phyloP scores from a whole-genome alignment of 495 filamentous ascomycete species.

The Penicillium salamii region DNA sequence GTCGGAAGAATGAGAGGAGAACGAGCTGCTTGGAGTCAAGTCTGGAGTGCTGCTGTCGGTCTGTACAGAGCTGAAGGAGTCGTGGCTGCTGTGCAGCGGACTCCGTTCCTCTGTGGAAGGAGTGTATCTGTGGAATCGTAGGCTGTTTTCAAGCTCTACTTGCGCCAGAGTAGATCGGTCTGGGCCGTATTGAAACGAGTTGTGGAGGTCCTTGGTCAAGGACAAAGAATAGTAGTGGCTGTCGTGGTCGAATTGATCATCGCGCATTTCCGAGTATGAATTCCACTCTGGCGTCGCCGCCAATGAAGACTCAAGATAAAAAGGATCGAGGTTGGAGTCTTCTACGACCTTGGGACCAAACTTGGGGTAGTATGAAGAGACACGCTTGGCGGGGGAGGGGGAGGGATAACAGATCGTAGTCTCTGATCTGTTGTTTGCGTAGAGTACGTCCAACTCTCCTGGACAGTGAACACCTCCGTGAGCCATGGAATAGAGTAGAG shows the following conservation, averaged over 20 bases:
- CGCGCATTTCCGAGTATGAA: slow-evolving; percentile 27
- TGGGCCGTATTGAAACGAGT: slow-evolving; percentile 15
- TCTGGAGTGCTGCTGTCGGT: slow-evolving; percentile 37
- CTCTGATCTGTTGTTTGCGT: slow-evolving; percentile 35
- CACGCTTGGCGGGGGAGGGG: slow-evolving; percentile 30
- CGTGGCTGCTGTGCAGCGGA: slow-evolving; percentile 29
- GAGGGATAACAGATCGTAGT: slow-evolving; percentile 33
- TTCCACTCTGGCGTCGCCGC: slow-evolving; percentile 28
- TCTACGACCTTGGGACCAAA: slow-evolving; percentile 29
- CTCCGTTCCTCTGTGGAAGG: slow-evolving; percentile 25
- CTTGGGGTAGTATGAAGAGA: slow-evolving; percentile 36
- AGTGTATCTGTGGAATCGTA: slow-evolving; percentile 29
- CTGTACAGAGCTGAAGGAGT: slow-evolving; percentile 38
- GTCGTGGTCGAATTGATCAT: slow-evolving; percentile 36
- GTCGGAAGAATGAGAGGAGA: slow-evolving; percentile 36
- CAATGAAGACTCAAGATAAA: slow-evolving; percentile 45
- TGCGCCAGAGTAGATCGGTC: slow-evolving; percentile 38
- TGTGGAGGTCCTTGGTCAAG: slow-evolving; percentile 23
- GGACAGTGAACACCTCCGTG: slow-evolving; percentile 32
- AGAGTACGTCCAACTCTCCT: slow-evolving; percentile 35
- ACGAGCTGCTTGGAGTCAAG: slow-evolving; percentile 46
- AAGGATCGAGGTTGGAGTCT: slow-evolving; percentile 44
- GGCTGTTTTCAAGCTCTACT: slow-evolving; percentile 36
- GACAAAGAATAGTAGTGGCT: slow-evolving; percentile 38
- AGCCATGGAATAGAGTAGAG: slow-evolving; percentile 44